Conservation (phyloP, 257 asterid genomes). For the Lycium ferocissimum region DNA sequence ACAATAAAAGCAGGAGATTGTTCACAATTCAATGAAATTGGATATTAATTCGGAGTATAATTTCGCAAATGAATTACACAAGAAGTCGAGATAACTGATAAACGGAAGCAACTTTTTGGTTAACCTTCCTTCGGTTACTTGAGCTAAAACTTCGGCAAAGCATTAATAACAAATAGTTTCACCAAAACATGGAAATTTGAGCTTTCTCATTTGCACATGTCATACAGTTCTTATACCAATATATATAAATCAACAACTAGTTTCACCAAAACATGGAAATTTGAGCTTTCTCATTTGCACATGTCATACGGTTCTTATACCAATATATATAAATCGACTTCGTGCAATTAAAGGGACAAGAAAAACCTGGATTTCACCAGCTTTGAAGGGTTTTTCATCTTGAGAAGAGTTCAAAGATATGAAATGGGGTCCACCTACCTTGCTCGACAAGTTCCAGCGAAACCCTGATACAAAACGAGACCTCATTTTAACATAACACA, state of each 20-base stretch:
- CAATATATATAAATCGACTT: neutral
- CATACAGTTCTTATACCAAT: no score
- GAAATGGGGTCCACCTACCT: conserved; percentile 60
- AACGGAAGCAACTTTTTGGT: neutral
- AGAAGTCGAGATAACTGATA: neutral
- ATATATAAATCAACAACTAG: neutral
- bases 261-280: neutral
- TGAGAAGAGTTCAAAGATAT: conserved; percentile 53
- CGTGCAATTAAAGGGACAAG: neutral
- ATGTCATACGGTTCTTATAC: neutral
- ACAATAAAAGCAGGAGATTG: neutral
- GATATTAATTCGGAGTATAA: neutral
- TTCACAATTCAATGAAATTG: neutral
- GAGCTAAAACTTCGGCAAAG: neutral
- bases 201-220: neutral
- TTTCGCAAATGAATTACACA: neutral
- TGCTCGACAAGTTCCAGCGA: conserved; percentile 54
- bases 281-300: neutral
- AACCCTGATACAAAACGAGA: conserved; percentile 47
- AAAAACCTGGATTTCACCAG: conserved; percentile 41
- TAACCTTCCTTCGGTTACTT: neutral
- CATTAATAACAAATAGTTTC: neutral
- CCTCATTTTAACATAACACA: conserved; percentile 38
- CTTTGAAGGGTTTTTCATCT: conserved; percentile 52
- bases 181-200: neutral